Percentiles rank a stretch among this genome's conserved stretches.
Conservation (phyloP, 2,329 filamentous ascomycete genomes). For the Stromatinia cepivora region DNA sequence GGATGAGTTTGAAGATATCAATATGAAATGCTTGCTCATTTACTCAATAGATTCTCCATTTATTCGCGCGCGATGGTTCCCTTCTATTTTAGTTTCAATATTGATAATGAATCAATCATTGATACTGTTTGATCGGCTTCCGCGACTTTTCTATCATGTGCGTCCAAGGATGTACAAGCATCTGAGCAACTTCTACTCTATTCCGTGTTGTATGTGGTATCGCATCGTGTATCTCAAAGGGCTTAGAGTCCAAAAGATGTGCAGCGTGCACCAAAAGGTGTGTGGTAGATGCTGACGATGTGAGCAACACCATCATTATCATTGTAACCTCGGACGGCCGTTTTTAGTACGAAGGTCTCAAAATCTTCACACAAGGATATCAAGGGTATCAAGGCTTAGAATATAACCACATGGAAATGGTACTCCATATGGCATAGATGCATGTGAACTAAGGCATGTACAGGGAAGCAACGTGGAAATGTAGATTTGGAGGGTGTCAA, state of each 20-base stretch:
- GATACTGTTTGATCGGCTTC: neutral
- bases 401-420: constrained; percentile 19
- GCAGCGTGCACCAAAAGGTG: neutral
- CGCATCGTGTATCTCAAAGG: neutral
- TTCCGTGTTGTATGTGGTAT: neutral
- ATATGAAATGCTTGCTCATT: neutral
- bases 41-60: neutral
- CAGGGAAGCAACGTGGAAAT: constrained; percentile 23
- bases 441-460: neutral
- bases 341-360: constrained; percentile 8
- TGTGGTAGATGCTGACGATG: constrained; percentile 17
- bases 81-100: neutral
- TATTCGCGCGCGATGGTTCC: neutral
- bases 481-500: constrained; percentile 1
- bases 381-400: neutral
- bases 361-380: constrained; percentile 3
- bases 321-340: constrained; percentile 21
- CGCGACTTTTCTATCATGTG: neutral
- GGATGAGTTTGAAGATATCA: neutral
- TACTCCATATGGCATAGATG: neutral
- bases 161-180: neutral
- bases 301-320: neutral
- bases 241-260: neutral
- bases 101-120: neutral
- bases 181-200: neutral